A percentile compares a stretch with the other conserved stretches of the same genome.
phyloP scores from a whole-genome alignment of 1,139 yeast genomes.

The Blastobotrys aristatus region DNA sequence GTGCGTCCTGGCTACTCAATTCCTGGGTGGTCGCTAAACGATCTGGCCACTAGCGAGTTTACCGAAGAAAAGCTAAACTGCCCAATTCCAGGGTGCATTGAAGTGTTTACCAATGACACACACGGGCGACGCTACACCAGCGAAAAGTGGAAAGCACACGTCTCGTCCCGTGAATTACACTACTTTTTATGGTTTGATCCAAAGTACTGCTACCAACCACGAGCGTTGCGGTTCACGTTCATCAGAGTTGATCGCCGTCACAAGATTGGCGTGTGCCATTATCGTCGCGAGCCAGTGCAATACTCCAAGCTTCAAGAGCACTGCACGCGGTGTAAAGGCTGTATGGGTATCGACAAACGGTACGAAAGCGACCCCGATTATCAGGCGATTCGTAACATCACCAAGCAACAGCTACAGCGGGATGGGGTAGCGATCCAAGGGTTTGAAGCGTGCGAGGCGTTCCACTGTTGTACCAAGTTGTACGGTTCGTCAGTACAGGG shows the following conservation, averaged over 20 bases:
- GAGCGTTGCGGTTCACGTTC: slow-evolving; percentile 8
- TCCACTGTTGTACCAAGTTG: slow-evolving; percentile 10
- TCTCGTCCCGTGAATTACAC: slow-evolving; percentile 7
- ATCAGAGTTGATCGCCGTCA: slow-evolving; percentile 12
- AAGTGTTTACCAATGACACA: slow-evolving; percentile 6
- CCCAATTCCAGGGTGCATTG: slow-evolving; percentile 12
- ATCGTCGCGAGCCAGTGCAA: slow-evolving; percentile 12
- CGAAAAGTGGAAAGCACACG: slow-evolving; percentile 14
- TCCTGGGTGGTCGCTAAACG: slow-evolving; percentile 11
- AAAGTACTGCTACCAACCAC: slow-evolving; percentile 9
- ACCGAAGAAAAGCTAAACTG: slow-evolving; percentile 10
- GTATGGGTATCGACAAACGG: slow-evolving; percentile 7
- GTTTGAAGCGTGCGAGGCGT: slow-evolving; percentile 14
- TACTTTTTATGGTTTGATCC: slow-evolving; percentile 13
- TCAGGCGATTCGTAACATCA: slow-evolving; percentile 8
- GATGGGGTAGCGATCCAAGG: slow-evolving; percentile 14
- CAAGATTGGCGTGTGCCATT: slow-evolving; percentile 13
- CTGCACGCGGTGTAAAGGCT: slow-evolving; percentile 10
- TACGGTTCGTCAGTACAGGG: slow-evolving; percentile 12
- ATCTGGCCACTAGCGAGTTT: slow-evolving; percentile 9
- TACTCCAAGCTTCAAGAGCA: slow-evolving; percentile 10
- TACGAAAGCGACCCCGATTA: slow-evolving; percentile 7
- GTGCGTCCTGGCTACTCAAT: slow-evolving; percentile 12
- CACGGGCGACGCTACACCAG: slow-evolving; percentile 10
- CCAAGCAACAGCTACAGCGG: slow-evolving; percentile 11